A percentile compares a stretch with the other conserved stretches of the same genome.
Evolutionary conservation across 1,284 basidiomycete species (phyloP).

Genomic region (Pisolithus thermaeus): DNA sequence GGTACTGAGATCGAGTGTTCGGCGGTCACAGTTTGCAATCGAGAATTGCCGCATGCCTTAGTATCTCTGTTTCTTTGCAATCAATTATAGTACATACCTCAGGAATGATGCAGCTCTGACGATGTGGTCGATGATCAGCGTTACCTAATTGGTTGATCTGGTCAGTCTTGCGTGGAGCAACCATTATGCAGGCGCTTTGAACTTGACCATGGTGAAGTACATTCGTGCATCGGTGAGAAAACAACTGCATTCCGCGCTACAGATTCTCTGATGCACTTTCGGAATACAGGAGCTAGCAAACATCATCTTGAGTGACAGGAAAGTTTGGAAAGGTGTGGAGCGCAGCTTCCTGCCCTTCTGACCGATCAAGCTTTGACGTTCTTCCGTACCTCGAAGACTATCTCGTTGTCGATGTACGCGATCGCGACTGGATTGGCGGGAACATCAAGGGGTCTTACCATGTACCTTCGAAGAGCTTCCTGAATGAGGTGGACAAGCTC

Average conservation of each 20-base stretch:
- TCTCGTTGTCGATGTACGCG: conserved; percentile 72
- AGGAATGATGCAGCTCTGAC: too few relatives aligned
- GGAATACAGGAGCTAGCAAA: conserved; percentile 54
- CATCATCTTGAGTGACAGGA: conserved; percentile 59
- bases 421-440: conserved; percentile 69
- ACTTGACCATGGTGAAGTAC: neutral
- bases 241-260: neutral
- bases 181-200: neutral
- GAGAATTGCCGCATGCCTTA: too few relatives aligned
- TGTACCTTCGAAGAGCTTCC: conserved; percentile 56
- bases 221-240: neutral
- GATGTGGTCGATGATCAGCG: too few relatives aligned
- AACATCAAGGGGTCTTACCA: conserved; percentile 64
- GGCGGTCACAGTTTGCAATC: too few relatives aligned
- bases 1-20: too few relatives aligned
- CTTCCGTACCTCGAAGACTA: conserved; percentile 40
- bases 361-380: neutral
- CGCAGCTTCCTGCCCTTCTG: neutral
- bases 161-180: too few relatives aligned
- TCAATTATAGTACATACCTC: too few relatives aligned
- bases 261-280: conserved; percentile 9
- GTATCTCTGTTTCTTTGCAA: too few relatives aligned
- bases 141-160: too few relatives aligned
- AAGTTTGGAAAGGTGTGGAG: conserved; percentile 36
- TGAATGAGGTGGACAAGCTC: conserved; percentile 49